These are phyloP conservation scores for Funneliformis caledonium DNA, from an alignment of 371 early-diverging fungal genomes.

Conservation along the genomic window DNA sequence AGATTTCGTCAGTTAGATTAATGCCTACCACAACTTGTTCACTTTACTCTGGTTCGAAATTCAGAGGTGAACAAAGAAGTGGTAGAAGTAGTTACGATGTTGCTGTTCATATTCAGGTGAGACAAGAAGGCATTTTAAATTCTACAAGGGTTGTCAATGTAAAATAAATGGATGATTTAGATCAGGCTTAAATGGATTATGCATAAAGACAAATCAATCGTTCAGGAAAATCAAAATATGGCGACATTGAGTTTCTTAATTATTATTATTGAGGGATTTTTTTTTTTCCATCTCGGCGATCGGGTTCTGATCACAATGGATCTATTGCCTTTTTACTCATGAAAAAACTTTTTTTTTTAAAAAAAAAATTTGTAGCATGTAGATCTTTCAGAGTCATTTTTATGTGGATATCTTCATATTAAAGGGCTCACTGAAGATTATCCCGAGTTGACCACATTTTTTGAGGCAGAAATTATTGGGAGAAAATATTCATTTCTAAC, in stretches of 20 bases:
- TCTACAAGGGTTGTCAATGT: not conserved
- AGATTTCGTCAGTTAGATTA: slow-evolving; percentile 37
- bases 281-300: no score
- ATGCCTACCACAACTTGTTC: slow-evolving; percentile 39
- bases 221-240: no score
- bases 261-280: no score
- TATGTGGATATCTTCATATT: slow-evolving; percentile 84
- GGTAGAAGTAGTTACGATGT: slow-evolving; percentile 73
- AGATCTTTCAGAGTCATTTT: slow-evolving; percentile 69
- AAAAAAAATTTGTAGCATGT: slow-evolving; percentile 62
- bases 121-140: not conserved
- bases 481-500: slow-evolving; percentile 79
- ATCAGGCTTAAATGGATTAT: not conserved
- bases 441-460: slow-evolving; percentile 82
- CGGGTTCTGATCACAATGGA: no score
- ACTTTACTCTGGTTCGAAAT: slow-evolving; percentile 72
- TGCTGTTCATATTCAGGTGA: slow-evolving; percentile 77
- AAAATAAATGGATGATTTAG: not conserved
- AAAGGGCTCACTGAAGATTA: slow-evolving; percentile 80
- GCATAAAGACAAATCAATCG: no score
- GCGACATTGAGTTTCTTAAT: no score
- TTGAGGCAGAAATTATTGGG: slow-evolving; percentile 86
- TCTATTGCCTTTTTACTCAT: not conserved
- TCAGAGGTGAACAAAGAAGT: slow-evolving; percentile 74
- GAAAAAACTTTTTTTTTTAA: not conserved